Evolutionary conservation across 176 grass and related monocot genomes (phyloP), one percentile per base, ranked within the genome.

Genomic region (Puccinellia tenuiflora): DNA sequence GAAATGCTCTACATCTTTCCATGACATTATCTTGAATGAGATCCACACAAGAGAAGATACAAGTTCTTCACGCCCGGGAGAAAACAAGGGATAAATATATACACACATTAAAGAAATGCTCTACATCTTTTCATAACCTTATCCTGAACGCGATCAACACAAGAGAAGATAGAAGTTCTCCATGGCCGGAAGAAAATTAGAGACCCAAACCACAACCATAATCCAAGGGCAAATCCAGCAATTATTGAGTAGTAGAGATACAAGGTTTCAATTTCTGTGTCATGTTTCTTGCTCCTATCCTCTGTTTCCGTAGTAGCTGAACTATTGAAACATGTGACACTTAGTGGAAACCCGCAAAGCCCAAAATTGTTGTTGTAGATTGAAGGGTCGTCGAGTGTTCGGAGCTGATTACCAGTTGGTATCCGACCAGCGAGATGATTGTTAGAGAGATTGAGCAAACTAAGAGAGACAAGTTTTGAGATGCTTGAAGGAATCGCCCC

Each of bases 321-420:
- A 66, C 43, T 29, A 50, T 50, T 34, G 43, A 43, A 22, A 46
- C 78, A 80, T 37, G 61, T 20, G 13, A 6, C 43, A 14, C 50
- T 17, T 57, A 81, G 35, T 2, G 77, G 85, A 67, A 15, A 75
- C 9, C 85, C 85, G 7, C 85, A 86, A 20, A 86, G 68, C 20
- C 47, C 68, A 25, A 3, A 53, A 30, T 86, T 86, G 26, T 86
- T 80, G 56, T 28, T 75, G 70, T 86, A 86, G 29, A 86, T 86
- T 54, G 78, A 81, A 86, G 78, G 57, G 21, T 86, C 69, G 1
- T 50, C 13, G 2, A 86, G 35, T 55, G 77, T 86, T 86, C 81
- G 85, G 34, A 86, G 85, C 39, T 86, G 85, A 43, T 65, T 73
- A 24, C 85, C 85, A 18, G 45, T 66, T 39, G 85, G 85, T 86